Conservation (phyloP, 306 rosid species). For the Acacia crassicarpa region DNA sequence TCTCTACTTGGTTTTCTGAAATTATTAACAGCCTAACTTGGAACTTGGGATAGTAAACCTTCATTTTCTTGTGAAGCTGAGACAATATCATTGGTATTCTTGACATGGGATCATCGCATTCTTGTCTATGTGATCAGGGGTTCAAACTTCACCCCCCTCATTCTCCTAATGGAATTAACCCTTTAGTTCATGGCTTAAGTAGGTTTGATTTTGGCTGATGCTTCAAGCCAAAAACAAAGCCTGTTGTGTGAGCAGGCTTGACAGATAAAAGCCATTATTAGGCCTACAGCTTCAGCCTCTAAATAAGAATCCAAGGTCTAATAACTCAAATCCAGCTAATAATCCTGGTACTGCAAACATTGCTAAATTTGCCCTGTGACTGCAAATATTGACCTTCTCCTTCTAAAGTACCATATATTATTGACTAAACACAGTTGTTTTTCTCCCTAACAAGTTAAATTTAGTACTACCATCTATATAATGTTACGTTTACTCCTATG, state of each 20-base stretch:
- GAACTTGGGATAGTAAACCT: neutral
- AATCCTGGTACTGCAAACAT: neutral
- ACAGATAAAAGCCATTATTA: neutral
- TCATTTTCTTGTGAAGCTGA: neutral
- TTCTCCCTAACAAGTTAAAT: neutral
- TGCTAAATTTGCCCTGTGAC: neutral
- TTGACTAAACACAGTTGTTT: neutral
- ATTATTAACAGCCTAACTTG: constrained; percentile 1
- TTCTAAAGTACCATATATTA: neutral
- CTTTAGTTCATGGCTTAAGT: neutral
- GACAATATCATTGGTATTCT: neutral
- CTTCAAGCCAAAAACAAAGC: neutral
- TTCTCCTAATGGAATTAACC: neutral
- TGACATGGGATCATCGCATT: neutral
- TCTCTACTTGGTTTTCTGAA: neutral
- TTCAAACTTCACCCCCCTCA: neutral
- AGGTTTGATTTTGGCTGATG: neutral
- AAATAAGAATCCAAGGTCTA: neutral
- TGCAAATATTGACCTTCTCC: neutral
- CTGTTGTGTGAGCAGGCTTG: neutral
- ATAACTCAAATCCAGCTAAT: neutral
- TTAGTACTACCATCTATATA: neutral
- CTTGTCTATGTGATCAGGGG: neutral
- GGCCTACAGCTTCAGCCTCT: neutral
- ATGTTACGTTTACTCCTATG: constrained; percentile 14